A percentile compares a stretch with the other conserved stretches of the same genome.
Conservation (phyloP, 1,139 yeast species). For the Geotrichum candidum region DNA sequence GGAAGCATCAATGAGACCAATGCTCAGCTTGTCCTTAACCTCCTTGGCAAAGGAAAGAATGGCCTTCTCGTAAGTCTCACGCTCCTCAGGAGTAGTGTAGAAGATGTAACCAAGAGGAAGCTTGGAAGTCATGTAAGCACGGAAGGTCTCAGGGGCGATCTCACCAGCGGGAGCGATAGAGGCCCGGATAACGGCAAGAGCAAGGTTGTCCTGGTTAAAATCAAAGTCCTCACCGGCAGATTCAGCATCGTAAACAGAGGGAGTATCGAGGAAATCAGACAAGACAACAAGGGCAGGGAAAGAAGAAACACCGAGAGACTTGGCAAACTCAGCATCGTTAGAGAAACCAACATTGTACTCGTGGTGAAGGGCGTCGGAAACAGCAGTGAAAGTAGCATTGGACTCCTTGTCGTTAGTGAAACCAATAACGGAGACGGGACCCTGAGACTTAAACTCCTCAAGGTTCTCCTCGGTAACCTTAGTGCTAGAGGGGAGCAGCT, state of each 20-base stretch:
- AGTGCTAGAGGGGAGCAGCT: conserved; percentile 74
- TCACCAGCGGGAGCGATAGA: conserved; percentile 92
- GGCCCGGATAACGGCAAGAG: conserved; percentile 52
- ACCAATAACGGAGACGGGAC: conserved; percentile 50
- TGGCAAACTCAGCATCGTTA: conserved; percentile 42
- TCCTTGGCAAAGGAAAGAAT: conserved; percentile 63
- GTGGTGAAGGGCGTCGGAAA: conserved; percentile 58
- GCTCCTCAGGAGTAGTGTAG: conserved; percentile 64
- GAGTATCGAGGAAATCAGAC: conserved; percentile 43
- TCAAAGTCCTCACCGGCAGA: conserved; percentile 29
- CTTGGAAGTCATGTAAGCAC: conserved; percentile 62
- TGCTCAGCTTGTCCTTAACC: conserved; percentile 74
- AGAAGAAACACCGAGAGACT: conserved; percentile 41
- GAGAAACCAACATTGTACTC: conserved; percentile 57
- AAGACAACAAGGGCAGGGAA: conserved; percentile 47
- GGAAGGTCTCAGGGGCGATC: conserved; percentile 75
- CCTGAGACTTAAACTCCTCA: conserved; percentile 41
- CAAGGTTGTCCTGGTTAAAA: conserved; percentile 27
- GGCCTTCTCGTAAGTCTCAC: conserved; percentile 47
- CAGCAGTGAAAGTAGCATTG: conserved; percentile 46
- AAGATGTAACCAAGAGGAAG: conserved; percentile 85
- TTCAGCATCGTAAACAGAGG: conserved; percentile 39
- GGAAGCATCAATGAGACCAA: conserved; percentile 82
- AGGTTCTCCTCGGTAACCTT: conserved; percentile 47
- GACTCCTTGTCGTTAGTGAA: conserved; percentile 36